Conservation (phyloP, 2,329 filamentous ascomycete species). For the Colletotrichum magnum region DNA sequence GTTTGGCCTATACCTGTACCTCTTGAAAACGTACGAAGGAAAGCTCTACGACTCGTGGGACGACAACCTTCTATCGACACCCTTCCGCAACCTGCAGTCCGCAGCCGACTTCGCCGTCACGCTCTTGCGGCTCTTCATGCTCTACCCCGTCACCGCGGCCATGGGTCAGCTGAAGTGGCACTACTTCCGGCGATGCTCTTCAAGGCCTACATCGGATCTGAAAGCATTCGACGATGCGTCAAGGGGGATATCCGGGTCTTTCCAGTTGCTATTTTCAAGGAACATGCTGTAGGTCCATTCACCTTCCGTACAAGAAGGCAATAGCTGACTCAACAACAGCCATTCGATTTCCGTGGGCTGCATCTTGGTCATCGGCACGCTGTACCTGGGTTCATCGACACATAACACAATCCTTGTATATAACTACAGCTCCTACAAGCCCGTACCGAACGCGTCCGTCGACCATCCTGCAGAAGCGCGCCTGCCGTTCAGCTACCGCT, state of each 20-base stretch:
- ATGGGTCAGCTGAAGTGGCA: constrained; percentile 20
- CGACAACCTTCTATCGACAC: not conserved
- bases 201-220: not conserved
- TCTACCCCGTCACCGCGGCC: constrained; percentile 4
- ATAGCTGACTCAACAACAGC: not conserved
- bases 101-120: constrained; percentile 6
- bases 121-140: not conserved
- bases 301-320: not conserved
- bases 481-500: not conserved
- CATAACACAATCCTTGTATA: not conserved
- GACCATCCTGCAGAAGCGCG: not conserved
- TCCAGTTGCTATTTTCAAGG: constrained; percentile 5
- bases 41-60: not conserved
- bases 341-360: not conserved
- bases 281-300: not conserved
- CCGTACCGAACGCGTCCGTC: not conserved
- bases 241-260: not conserved
- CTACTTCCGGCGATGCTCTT: constrained; percentile 4
- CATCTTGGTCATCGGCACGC: not conserved
- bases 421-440: not conserved
- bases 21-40: not conserved
- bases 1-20: not conserved
- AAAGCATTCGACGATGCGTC: constrained; percentile 1
- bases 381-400: not conserved
- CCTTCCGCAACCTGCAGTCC: not conserved